Evolutionary conservation across 73 alveolate species (phyloP).

Genomic region (Paramecium caudatum): DNA sequence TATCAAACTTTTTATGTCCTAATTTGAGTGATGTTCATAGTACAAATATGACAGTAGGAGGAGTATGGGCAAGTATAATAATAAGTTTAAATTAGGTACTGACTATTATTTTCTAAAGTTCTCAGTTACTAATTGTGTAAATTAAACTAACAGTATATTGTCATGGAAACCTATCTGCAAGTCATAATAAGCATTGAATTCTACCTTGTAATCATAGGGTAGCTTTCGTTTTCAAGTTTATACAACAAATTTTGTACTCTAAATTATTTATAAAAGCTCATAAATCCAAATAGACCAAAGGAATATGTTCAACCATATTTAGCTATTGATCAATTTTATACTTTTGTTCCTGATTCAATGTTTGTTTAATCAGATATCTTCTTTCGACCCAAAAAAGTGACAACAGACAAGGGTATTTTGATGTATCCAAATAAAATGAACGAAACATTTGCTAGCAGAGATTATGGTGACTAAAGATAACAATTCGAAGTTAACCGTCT

Average conservation of each 20-base stretch:
- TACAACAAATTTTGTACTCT: slow-evolving; percentile 24
- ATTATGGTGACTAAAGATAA: slow-evolving; percentile 56
- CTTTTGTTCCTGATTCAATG: slow-evolving; percentile 64
- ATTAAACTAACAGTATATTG: slow-evolving; percentile 41
- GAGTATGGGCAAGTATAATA: slow-evolving; percentile 21
- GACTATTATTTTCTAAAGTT: slow-evolving; percentile 59
- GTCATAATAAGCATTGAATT: background rate
- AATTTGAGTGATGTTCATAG: slow-evolving; percentile 34
- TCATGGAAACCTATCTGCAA: slow-evolving; percentile 72
- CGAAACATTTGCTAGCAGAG: slow-evolving; percentile 26
- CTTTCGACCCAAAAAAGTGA: slow-evolving; percentile 25
- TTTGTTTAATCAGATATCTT: slow-evolving; percentile 71
- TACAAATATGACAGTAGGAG: slow-evolving; percentile 48
- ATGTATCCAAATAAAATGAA: slow-evolving; percentile 10
- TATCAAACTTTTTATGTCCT: slow-evolving; percentile 69
- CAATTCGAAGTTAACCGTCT: slow-evolving; percentile 24
- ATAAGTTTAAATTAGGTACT: background rate
- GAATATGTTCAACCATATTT: background rate
- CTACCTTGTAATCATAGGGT: background rate
- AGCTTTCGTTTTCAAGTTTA: slow-evolving; percentile 44
- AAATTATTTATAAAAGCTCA: slow-evolving; percentile 4
- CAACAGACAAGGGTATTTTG: slow-evolving; percentile 47
- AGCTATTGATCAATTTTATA: background rate
- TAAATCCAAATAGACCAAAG: slow-evolving; percentile 26
- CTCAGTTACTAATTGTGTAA: slow-evolving; percentile 38